These are phyloP conservation scores for Diaporthe sp. DNA, from an alignment of 2,329 filamentous ascomycete species.

Conservation along the genomic window DNA sequence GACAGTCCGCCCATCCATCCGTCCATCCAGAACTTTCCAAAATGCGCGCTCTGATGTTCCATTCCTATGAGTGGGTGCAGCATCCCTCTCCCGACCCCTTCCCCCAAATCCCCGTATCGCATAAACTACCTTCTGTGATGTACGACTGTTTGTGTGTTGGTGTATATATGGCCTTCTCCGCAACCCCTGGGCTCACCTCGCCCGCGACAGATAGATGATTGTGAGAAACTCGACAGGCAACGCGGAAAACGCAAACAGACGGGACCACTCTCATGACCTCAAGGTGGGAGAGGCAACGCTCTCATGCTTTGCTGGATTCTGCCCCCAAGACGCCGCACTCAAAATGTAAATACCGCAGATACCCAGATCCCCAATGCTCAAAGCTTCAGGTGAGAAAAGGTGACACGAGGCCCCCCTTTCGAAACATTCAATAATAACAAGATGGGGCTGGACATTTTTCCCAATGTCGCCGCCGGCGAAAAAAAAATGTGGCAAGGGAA, in stretches of 20 bases:
- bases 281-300: conserved; percentile 10
- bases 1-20: neutral
- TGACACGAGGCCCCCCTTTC: neutral
- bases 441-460: neutral
- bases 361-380: neutral
- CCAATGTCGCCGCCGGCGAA: conserved; percentile 14
- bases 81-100: no score
- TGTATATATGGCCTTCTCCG: neutral
- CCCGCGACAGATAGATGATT: neutral
- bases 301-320: conserved; percentile 33
- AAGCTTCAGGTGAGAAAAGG: neutral
- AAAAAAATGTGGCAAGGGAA: neutral
- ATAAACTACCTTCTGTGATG: neutral
- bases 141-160: neutral
- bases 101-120: neutral
- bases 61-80: neutral
- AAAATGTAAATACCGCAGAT: conserved; percentile 14
- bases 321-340: conserved; percentile 32
- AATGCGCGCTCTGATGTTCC: neutral
- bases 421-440: conserved; percentile 6
- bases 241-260: neutral
- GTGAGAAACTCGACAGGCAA: neutral
- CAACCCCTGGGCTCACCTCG: no score
- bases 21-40: conserved; percentile 18
- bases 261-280: neutral